These are phyloP conservation scores for Vitis rupestris DNA, from an alignment of 164 flowering plant genomes.

Conservation along the genomic window DNA sequence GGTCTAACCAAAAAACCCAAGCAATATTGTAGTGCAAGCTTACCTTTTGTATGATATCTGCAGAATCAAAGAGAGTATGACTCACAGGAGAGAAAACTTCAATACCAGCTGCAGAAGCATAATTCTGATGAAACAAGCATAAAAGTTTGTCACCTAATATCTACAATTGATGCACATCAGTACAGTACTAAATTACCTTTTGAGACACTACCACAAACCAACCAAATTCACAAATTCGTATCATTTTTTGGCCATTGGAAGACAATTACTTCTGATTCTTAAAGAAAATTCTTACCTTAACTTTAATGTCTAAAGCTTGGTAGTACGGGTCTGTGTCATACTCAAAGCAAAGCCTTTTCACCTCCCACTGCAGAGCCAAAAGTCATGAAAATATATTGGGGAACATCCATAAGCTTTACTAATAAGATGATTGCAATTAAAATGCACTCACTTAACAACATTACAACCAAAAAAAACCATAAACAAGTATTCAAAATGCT, in stretches of 20 bases:
- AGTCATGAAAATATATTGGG: not conserved
- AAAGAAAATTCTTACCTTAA: slow-evolving; percentile 46
- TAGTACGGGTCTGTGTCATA: slow-evolving; percentile 87
- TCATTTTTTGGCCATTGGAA: too few species aligned
- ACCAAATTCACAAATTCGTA: not conserved
- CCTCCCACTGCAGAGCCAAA: slow-evolving; percentile 66
- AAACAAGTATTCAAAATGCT: too few species aligned
- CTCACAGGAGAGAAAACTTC: slow-evolving; percentile 90
- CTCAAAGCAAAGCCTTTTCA: slow-evolving; percentile 84
- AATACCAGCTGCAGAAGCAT: slow-evolving; percentile 64
- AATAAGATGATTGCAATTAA: not conserved
- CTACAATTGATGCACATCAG: not conserved
- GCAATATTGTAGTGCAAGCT: not conserved
- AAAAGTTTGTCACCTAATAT: not conserved
- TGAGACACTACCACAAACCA: not conserved
- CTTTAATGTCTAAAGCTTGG: slow-evolving; percentile 59
- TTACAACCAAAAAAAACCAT: too few species aligned
- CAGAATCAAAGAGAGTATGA: slow-evolving; percentile 86
- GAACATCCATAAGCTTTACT: not conserved
- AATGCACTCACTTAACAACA: not conserved
- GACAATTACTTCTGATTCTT: too few species aligned
- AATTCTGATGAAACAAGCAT: slow-evolving; percentile 40
- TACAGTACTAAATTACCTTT: not conserved
- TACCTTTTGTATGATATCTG: slow-evolving; percentile 74
- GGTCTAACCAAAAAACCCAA: too few species aligned